Conservation (phyloP, 768 basidiomycete species). For the Fistulinella prunicolor region DNA sequence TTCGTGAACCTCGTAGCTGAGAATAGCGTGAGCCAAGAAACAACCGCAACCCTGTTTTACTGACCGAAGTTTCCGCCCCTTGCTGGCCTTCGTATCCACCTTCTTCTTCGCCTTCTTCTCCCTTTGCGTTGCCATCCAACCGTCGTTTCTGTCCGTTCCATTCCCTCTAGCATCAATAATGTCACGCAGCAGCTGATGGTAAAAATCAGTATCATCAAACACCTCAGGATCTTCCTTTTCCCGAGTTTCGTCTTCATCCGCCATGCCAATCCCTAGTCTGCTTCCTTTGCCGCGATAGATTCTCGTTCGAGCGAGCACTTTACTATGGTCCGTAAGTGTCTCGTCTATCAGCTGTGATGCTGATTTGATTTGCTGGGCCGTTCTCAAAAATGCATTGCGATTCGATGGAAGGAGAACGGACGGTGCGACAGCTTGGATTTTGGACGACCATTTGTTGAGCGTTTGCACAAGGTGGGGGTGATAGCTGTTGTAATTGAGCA, state of each 20-base stretch:
- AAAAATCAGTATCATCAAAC: slow-evolving; percentile 92
- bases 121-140: slow-evolving; percentile 65
- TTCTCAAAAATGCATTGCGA: slow-evolving; percentile 65
- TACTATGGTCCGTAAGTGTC: slow-evolving; percentile 53
- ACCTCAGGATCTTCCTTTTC: slow-evolving; percentile 44
- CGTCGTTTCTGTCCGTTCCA: slow-evolving; percentile 44
- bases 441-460: slow-evolving; percentile 91
- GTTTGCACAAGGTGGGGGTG: slow-evolving; percentile 76
- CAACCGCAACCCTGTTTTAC: slow-evolving; percentile 20
- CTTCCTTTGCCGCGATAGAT: slow-evolving; percentile 47
- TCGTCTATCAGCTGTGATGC: slow-evolving; percentile 79
- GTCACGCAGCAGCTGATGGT: slow-evolving; percentile 87
- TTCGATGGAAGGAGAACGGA: slow-evolving; percentile 68
- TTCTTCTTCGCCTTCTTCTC: slow-evolving; percentile 76
- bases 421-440: slow-evolving; percentile 90
- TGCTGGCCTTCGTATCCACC: slow-evolving; percentile 95
- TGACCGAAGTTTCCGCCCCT: slow-evolving; percentile 88
- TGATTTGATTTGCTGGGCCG: slow-evolving; percentile 54
- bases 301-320: slow-evolving; percentile 63
- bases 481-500: slow-evolving; percentile 35
- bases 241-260: slow-evolving; percentile 33
- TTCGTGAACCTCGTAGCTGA: slow-evolving; percentile 89
- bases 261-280: slow-evolving; percentile 38
- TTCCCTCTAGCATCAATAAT: slow-evolving; percentile 71
- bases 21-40: slow-evolving; percentile 3